phyloP scores from a whole-genome alignment of 257 asterid genomes.

The Prunella vulgaris region DNA sequence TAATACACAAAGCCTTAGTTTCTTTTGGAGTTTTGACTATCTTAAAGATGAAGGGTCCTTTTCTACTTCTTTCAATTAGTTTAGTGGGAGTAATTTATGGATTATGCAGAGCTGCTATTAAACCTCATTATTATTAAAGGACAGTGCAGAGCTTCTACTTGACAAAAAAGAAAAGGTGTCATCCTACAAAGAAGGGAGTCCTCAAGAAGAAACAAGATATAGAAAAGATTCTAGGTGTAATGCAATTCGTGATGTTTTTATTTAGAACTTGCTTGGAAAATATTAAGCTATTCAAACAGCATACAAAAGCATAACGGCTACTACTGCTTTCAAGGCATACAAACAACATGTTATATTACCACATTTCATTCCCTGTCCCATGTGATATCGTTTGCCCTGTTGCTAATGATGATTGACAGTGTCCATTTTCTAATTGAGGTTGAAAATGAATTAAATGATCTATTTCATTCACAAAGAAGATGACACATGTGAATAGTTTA shows the following conservation, averaged over 20 bases:
- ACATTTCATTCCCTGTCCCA: background rate
- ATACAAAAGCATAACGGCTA: background rate
- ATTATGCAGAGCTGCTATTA: background rate
- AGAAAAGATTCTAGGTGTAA: background rate
- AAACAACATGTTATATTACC: background rate
- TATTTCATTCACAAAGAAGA: background rate
- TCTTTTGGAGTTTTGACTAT: slow-evolving; percentile 9
- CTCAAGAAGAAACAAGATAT: background rate
- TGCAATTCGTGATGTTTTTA: background rate
- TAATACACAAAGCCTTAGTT: background rate
- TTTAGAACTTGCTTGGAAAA: background rate
- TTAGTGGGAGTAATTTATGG: background rate
- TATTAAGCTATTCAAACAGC: background rate
- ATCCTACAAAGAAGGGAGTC: background rate
- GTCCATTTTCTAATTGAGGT: background rate
- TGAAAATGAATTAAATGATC: background rate
- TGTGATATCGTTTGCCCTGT: background rate
- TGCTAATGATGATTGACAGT: background rate
- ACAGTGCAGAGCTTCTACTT: background rate
- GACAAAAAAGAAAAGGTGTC: background rate
- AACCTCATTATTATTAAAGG: background rate
- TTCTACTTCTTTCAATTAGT: background rate
- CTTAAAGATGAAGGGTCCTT: background rate
- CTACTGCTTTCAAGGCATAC: background rate
- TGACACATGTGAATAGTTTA: background rate